These are phyloP conservation scores for Oenanthe sinensis DNA, from an alignment of 129 eudicot species.

Conservation along the genomic window DNA sequence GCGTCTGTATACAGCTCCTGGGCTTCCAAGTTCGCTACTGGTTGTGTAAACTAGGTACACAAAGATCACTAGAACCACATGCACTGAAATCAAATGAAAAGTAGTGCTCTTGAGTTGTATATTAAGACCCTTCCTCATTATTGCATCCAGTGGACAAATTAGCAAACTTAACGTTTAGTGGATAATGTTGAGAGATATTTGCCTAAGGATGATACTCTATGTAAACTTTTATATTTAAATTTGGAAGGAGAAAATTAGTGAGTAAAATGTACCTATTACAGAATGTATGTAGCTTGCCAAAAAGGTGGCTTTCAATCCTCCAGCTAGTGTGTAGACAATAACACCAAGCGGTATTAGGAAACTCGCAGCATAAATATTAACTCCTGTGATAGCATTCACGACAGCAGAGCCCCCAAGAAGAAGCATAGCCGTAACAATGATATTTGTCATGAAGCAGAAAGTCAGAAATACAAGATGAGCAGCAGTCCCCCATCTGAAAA, in stretches of 20 bases:
- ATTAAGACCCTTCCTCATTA: neutral
- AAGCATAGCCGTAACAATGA: conserved; percentile 94
- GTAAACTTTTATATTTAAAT: neutral
- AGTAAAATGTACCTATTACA: conserved; percentile 52
- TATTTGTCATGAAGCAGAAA: conserved; percentile 94
- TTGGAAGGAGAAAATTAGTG: neutral
- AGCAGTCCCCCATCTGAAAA: conserved; percentile 88
- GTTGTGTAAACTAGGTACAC: conserved; percentile 88
- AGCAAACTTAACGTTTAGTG: neutral
- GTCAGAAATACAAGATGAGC: conserved; percentile 83
- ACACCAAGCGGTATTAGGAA: conserved; percentile 90
- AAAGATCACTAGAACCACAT: conserved; percentile 79
- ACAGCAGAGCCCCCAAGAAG: conserved; percentile 99
- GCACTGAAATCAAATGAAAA: conserved; percentile 42
- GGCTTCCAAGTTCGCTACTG: conserved; percentile 93
- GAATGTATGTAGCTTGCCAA: conserved; percentile 98
- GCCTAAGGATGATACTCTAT: neutral
- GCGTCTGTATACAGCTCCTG: conserved; percentile 52
- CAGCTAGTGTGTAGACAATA: conserved; percentile 87
- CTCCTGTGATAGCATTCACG: conserved; percentile 94
- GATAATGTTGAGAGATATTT: neutral
- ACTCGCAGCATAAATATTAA: conserved; percentile 93
- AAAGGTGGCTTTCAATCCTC: conserved; percentile 98
- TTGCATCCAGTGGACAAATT: neutral
- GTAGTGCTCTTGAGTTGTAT: neutral